These are phyloP conservation scores for Pseudogymnoascus sp. DNA, from an alignment of 2,329 filamentous ascomycete genomes.

Conservation along the genomic window DNA sequence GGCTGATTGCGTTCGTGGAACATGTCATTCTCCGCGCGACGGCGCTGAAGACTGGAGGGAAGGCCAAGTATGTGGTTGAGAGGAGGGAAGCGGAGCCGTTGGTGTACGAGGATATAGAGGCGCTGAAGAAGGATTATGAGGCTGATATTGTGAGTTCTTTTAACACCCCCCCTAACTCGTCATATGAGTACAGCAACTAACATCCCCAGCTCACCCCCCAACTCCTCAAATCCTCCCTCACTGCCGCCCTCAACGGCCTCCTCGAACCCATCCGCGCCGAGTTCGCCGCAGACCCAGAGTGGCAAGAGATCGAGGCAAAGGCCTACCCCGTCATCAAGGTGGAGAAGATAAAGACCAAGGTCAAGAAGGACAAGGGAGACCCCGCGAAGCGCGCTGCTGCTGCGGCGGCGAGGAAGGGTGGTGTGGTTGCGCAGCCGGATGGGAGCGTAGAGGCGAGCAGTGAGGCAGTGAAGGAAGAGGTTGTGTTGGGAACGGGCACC, in stretches of 20 bases:
- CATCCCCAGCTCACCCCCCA: slow-evolving; percentile 65
- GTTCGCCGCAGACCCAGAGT: slow-evolving; percentile 64
- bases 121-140: slow-evolving; percentile 72
- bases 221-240: slow-evolving; percentile 75
- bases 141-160: slow-evolving; percentile 59
- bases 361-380: slow-evolving; percentile 48
- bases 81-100: slow-evolving; percentile 65
- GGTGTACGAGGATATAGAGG: slow-evolving; percentile 66
- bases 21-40: slow-evolving; percentile 75
- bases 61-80: slow-evolving; percentile 59
- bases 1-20: slow-evolving; percentile 78
- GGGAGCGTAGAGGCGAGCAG: slow-evolving; percentile 19
- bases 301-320: slow-evolving; percentile 67
- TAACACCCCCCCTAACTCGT: not conserved
- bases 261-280: slow-evolving; percentile 69
- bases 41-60: slow-evolving; percentile 46
- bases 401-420: slow-evolving; percentile 20
- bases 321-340: slow-evolving; percentile 69
- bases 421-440: slow-evolving; percentile 22
- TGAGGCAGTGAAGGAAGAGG: not conserved
- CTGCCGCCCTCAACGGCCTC: slow-evolving; percentile 63
- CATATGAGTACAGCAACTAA: not conserved
- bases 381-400: slow-evolving; percentile 24
- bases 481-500: not conserved
- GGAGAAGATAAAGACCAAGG: slow-evolving; percentile 59